phyloP scores from a whole-genome alignment of 306 rosid genomes.

The Castanospermum australe region DNA sequence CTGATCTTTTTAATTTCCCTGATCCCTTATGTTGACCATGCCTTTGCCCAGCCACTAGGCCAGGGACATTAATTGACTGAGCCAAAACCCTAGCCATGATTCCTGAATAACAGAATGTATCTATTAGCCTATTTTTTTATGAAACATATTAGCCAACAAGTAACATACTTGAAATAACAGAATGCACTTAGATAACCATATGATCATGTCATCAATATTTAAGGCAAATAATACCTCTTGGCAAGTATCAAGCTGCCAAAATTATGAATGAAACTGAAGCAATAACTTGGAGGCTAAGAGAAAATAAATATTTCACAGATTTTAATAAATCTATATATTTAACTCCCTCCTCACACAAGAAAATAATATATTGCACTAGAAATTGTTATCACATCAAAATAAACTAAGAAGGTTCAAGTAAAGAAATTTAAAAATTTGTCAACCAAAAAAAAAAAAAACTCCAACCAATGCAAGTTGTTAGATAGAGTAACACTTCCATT shows the following conservation, averaged over 20 bases:
- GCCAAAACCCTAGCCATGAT: conserved; percentile 86
- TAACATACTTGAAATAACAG: conserved; percentile 6
- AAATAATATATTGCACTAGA: not conserved
- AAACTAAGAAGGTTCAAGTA: not conserved
- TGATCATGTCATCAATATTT: not conserved
- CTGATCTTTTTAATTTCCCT: conserved; percentile 50
- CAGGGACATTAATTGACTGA: conserved; percentile 78
- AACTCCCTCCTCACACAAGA: not conserved
- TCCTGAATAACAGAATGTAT: conserved; percentile 36
- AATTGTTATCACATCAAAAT: not conserved
- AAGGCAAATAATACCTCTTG: not conserved
- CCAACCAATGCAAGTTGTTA: not conserved
- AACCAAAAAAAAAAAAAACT: not conserved
- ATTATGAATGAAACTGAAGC: not conserved
- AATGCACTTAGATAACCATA: conserved; percentile 9
- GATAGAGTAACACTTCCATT: not conserved
- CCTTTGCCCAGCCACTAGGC: conserved; percentile 49
- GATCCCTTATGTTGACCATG: conserved; percentile 57
- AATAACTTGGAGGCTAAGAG: not conserved
- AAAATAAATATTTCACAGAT: not conserved
- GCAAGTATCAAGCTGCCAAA: not conserved
- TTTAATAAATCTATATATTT: not conserved
- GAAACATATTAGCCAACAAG: conserved; percentile 13
- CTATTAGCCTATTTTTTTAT: too few species aligned
- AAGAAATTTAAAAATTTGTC: not conserved